A percentile compares a stretch with the other conserved stretches of the same genome.
Evolutionary conservation across 768 basidiomycete species (phyloP).

Genomic region (Suillus occidentalis): DNA sequence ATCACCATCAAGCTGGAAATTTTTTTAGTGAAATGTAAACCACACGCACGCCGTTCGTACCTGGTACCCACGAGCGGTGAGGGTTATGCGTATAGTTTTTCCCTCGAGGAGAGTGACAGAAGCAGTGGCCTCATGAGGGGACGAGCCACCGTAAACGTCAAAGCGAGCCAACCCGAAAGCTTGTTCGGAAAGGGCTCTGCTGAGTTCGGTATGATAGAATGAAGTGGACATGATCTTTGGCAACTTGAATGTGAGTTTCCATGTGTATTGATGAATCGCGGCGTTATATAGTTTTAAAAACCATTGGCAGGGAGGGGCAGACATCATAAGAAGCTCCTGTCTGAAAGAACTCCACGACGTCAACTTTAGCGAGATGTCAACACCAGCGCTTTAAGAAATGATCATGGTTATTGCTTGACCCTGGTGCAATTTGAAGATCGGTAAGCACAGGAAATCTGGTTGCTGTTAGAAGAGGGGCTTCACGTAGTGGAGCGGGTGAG

Average conservation of each 20-base stretch:
- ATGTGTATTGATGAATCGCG: slow-evolving; percentile 14
- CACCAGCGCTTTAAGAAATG: slow-evolving; percentile 20
- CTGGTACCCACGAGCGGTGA: slow-evolving; percentile 57
- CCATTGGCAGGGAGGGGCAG: slow-evolving; percentile 28
- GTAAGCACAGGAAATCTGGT: slow-evolving; percentile 10
- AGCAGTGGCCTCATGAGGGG: slow-evolving; percentile 50
- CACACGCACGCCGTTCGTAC: slow-evolving; percentile 33
- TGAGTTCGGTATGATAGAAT: slow-evolving; percentile 49
- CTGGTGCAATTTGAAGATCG: slow-evolving; percentile 26
- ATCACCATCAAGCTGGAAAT: slow-evolving; percentile 25
- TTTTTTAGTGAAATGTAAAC: slow-evolving; percentile 12
- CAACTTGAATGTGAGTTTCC: slow-evolving; percentile 15
- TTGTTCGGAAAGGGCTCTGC: slow-evolving; percentile 56
- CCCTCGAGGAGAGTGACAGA: slow-evolving; percentile 60
- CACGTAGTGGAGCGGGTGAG: slow-evolving; percentile 1
- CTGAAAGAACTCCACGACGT: slow-evolving; percentile 15
- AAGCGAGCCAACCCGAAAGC: slow-evolving; percentile 54
- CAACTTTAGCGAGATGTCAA: slow-evolving; percentile 15
- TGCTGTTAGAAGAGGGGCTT: slow-evolving; percentile 1
- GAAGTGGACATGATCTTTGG: slow-evolving; percentile 22
- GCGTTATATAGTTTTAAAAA: slow-evolving; percentile 29
- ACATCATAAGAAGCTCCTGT: slow-evolving; percentile 20
- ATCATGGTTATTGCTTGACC: slow-evolving; percentile 27
- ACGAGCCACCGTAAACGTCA: slow-evolving; percentile 35
- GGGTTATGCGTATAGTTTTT: slow-evolving; percentile 40